Evolutionary conservation across 1,139 yeast species (phyloP), one percentile per base, ranked within the genome.

Genomic region (Hyphopichia pseudoburtonii): DNA sequence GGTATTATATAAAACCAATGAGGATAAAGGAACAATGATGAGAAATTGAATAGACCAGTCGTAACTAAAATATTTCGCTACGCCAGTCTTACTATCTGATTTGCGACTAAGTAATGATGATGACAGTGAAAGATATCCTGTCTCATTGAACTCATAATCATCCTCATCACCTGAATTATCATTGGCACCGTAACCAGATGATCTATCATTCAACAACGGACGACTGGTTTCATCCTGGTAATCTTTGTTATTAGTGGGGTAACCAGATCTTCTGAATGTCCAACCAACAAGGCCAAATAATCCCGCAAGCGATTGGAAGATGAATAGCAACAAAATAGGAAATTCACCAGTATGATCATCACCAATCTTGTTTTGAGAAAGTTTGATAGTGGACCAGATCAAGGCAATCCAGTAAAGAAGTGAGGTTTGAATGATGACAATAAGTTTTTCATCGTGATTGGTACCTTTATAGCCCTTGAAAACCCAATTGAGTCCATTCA

Each of bases 1-100:
- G 31, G 73, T 66, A 34, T 73, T 64, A 46, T 73, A 78, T 15
- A 80, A 51, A 21, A 82, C 45, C 32, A 76, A 70, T 1, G 80
- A 64, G 0, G 82, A 67, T n/a, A 85, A 35, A 4, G 96, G 95
- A 6, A 82, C 86, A 24, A 82, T 58, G 3, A 82, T 45, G 23
- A 85, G 48, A 49, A 78, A 86, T 57, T 88, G 96, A 18, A 86
- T 48, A 7, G 82, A 72, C 96, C 96, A 88, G 51, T 86, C 95
- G 54, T 84, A 87, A 32, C 82, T 71, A 42, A 71, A 70, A 5
- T 77, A 70, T 37, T 73, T 72, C 25, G 57, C 51, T 19, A 68
- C 50, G 50, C 47, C 40, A 11, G 43, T 39, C 26, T 42, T 42
- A 7, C 28, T 30, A 37, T 30, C 28, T 44, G 42, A 4, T 25